Evolutionary conservation across 2,329 filamentous ascomycete genomes (phyloP).

Genomic region (Penicillium sp.): DNA sequence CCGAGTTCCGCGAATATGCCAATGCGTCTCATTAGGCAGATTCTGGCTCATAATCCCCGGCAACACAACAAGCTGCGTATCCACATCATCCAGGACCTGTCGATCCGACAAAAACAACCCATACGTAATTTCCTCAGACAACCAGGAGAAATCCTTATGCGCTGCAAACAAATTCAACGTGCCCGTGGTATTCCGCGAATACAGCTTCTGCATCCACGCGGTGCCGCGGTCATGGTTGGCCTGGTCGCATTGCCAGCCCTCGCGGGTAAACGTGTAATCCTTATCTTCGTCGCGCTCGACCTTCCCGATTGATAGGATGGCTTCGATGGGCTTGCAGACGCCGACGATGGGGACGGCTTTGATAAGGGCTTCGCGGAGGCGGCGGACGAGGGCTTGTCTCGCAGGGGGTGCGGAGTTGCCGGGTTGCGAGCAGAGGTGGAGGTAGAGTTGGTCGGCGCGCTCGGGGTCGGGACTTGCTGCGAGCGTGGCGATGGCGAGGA

Average conservation of each 20-base stretch:
- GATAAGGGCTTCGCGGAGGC: constrained; percentile 58
- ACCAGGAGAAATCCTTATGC: constrained; percentile 61
- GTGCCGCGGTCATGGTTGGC: constrained; percentile 57
- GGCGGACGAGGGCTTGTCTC: constrained; percentile 39
- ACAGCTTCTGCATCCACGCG: constrained; percentile 60
- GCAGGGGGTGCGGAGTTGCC: constrained; percentile 38
- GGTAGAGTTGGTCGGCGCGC: constrained; percentile 57
- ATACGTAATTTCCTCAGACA: constrained; percentile 77
- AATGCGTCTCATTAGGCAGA: constrained; percentile 43
- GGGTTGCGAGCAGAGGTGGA: constrained; percentile 55
- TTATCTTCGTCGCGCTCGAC: constrained; percentile 59
- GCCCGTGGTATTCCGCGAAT: constrained; percentile 51
- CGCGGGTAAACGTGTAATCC: constrained; percentile 57
- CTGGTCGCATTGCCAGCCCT: constrained; percentile 61
- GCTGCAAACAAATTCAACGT: constrained; percentile 36
- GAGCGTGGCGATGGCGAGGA: constrained; percentile 47
- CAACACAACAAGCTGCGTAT: constrained; percentile 49
- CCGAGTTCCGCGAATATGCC: constrained; percentile 50
- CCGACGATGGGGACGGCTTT: constrained; percentile 62
- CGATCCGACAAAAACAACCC: constrained; percentile 53
- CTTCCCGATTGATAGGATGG: constrained; percentile 58
- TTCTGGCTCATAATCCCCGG: constrained; percentile 51
- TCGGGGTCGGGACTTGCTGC: constrained; percentile 56
- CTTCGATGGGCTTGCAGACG: constrained; percentile 64
- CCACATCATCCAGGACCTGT: constrained; percentile 43